Percentiles rank a stretch among this genome's conserved stretches.
Conservation (phyloP, 169 alveolate species). For the Babesia bigemina region DNA sequence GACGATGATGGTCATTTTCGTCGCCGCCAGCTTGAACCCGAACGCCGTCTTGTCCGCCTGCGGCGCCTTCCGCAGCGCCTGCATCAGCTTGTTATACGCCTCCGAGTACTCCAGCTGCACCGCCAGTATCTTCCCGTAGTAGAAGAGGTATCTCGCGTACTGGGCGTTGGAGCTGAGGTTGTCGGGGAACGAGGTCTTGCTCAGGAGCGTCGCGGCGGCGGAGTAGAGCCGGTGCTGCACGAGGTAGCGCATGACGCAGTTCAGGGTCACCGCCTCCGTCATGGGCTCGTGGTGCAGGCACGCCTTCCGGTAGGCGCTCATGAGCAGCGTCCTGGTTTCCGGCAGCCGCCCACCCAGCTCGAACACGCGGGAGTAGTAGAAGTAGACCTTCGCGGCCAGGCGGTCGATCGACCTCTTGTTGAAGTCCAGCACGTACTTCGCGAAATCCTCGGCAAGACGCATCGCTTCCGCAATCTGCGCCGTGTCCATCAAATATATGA, state of each 20-base stretch:
- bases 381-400: slow-evolving; percentile 74
- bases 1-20: slow-evolving; percentile 90
- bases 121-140: slow-evolving; percentile 91
- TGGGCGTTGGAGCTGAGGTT: slow-evolving; percentile 90
- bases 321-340: slow-evolving; percentile 73
- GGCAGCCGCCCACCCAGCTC: slow-evolving; percentile 83
- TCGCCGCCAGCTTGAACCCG: slow-evolving; percentile 86
- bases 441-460: slow-evolving; percentile 65
- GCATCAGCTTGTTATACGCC: slow-evolving; percentile 87
- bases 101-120: slow-evolving; percentile 92
- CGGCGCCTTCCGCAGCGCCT: slow-evolving; percentile 93
- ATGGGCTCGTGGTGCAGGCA: slow-evolving; percentile 85
- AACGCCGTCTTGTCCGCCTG: slow-evolving; percentile 85
- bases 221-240: slow-evolving; percentile 80
- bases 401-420: slow-evolving; percentile 82
- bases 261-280: slow-evolving; percentile 89
- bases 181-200: slow-evolving; percentile 84
- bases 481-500: slow-evolving; percentile 60
- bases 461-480: slow-evolving; percentile 51
- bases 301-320: slow-evolving; percentile 73
- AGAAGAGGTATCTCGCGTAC: slow-evolving; percentile 92
- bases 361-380: slow-evolving; percentile 84
- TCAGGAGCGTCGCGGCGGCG: slow-evolving; percentile 71
- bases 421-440: slow-evolving; percentile 65
- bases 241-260: slow-evolving; percentile 88